Evolutionary conservation across 768 basidiomycete genomes (phyloP), one percentile per base, ranked within the genome.

Genomic region (Kwoniella bestiolae): DNA sequence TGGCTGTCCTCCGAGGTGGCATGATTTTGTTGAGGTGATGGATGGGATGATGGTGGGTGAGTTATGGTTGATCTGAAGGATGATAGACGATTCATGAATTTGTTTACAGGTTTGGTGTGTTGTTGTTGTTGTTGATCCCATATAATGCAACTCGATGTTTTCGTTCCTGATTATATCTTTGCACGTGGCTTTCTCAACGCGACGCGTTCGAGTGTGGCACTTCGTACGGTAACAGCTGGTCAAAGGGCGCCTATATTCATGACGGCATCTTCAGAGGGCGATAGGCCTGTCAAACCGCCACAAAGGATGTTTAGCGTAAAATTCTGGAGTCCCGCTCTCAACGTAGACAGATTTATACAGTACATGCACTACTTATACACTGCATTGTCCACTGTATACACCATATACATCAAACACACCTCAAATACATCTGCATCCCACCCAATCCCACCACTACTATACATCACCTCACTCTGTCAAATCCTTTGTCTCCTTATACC

Each of bases 51-150:
- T 29, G 7, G 18, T 21, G 21, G 28, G 38, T 8, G 38, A 8
- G 8, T 21, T n/a, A 21, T 6, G 14, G 45, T n/a, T 47, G 9
- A 32, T 57, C 16, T 5, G 16, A 28, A 57, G 32, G 58, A 47
- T 46, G 38, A 47, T 23, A n/a, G n/a, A n/a, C n/a, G n/a, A n/a
- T n/a, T n/a, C 5, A 18, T 41, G 38, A 18, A 41, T 41, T 41
- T 41, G 38, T 58, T 58, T 21, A 26, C 29, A 14, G 11, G 44
- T 8, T 38, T 8, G 35, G 26, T 35, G 23, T n/a, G 35, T 14
- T n/a, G 53, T 57, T 56, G 46, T 59, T 65, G 49, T 65, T 65
- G 35, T 65, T 65, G 63, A 28, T 57, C 47, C 31, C 26, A 7
- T 31, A n/a, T n/a, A n/a, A n/a, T n/a, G n/a, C n/a, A n/a, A n/a